Evolutionary conservation across 2,329 filamentous ascomycete species (phyloP), one percentile per base, ranked within the genome.

Genomic region (Leptographium galeiforme): DNA sequence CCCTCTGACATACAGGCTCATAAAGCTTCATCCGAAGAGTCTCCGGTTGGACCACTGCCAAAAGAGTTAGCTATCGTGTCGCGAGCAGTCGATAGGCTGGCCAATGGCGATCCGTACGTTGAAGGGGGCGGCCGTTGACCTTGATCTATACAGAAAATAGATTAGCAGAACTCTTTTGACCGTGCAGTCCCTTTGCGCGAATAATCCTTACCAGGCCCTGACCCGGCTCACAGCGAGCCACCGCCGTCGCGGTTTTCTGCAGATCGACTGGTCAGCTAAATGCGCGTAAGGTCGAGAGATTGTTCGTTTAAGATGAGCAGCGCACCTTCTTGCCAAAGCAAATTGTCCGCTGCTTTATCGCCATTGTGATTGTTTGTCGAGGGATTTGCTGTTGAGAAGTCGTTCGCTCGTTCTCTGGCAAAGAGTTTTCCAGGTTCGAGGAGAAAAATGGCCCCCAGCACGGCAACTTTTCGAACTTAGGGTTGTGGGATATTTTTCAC

Each of bases 91-190:
- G 43, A 14, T 13, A n/a, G 8, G 13, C 13, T 8, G 30, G 34
- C 36, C 12, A 46, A 47, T 13, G 18, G 47, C 38, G 11, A 48
- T 32, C 46, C 53, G 52, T 58, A 59, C 57, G 56, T 36, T 51
- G 49, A 40, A 98, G 84, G 68, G 93, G 93, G 73, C 89, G 87
- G 77, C 93, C 93, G 81, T 97, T 98, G 77, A 96, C 93, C 82
- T 94, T 95, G 77, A 98, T 55, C 55, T 58, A 32, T 11, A 53
- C 30, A 49, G 2, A 48, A 38, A 39, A 3, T 12, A 4, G 38
- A n/a, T 48, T 48, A 34, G 19, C 16, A 49, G 13, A 49, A n/a
- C 13, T 32, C 6, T 25, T 19, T 12, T 6, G 18, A 2, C 11
- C 6, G 6, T 12, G 11, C 5, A 18, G 8, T n/a, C 0, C 6